Evolutionary conservation across 805 yeast species (phyloP), one percentile per base, ranked within the genome.

Genomic region (Cyberlindnera bimundalis): DNA sequence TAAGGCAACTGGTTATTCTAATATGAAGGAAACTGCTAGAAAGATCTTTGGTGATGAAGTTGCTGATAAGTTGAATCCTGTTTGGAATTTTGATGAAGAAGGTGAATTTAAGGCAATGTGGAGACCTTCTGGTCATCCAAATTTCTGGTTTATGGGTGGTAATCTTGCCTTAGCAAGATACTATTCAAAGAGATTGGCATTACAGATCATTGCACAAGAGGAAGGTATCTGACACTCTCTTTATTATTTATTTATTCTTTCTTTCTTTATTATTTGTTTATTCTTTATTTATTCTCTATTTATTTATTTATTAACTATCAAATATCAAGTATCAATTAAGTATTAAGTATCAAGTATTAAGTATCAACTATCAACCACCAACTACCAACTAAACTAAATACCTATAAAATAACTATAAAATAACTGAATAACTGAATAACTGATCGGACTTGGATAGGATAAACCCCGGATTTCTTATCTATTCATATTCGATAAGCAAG

Each of bases 1-100:
- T 7, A 60, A 68, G 47, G 74, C 74, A 6, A 70, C 75, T 10
- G 74, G 75, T 4, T 70, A 64, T 43, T 55, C 64, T 19, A 66
- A 65, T 49, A 65, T 67, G 70, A 65, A 55, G 49, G 69, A 66
- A 20, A 66, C 72, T 19, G 70, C 68, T 2, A 53, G 59, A 36
- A 59, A 57, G 39, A 53, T 65, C 18, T 61, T 68, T 45, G 73
- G 72, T 18, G 60, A 62, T 15, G 48, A 55, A 18, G 62, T 67
- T 32, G 65, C 70, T 14, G 55, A 58, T 26, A 54, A 55, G 36
- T 51, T 66, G 45, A 58, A 63, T n/a, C 65, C 66, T 12, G 65
- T 67, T 13, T 68, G 73, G 73, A 66, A 67, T 10, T 49, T 66
- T 27, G 71, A 70, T 48, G 60, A 64, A 7, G 74, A 70, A 48